A percentile compares a stretch with the other conserved stretches of the same genome.
phyloP scores from a whole-genome alignment of 2,329 filamentous ascomycete genomes.

The Curvularia sp. region DNA sequence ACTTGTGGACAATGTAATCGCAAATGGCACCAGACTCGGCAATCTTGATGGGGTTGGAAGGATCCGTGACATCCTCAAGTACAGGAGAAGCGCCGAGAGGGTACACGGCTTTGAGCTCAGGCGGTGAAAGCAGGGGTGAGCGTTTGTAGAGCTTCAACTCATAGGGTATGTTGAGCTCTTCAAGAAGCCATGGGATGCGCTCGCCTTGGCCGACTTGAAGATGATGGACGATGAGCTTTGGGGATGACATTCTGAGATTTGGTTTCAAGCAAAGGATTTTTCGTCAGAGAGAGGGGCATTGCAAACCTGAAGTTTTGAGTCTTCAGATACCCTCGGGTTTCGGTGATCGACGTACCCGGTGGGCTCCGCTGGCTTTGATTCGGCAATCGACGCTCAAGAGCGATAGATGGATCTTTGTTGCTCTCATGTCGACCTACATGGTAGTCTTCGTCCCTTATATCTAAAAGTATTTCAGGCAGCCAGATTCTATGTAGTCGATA shows the following conservation, averaged over 20 bases:
- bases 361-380: conserved; percentile 17
- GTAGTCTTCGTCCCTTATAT: background rate
- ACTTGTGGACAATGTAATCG: conserved; percentile 67
- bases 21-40: conserved; percentile 67
- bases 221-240: conserved; percentile 47
- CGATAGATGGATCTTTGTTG: background rate
- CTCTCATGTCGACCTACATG: background rate
- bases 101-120: conserved; percentile 38
- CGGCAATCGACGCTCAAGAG: conserved; percentile 1
- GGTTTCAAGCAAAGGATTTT: background rate
- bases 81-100: conserved; percentile 66
- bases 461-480: background rate
- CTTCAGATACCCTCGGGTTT: conserved; percentile 7
- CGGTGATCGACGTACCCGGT: conserved; percentile 20
- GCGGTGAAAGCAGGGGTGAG: conserved; percentile 52
- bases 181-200: conserved; percentile 69
- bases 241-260: conserved; percentile 26
- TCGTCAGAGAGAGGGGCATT: background rate
- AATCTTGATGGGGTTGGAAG: conserved; percentile 59
- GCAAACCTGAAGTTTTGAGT: background rate
- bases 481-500: background rate
- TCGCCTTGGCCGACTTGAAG: conserved; percentile 65
- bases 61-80: conserved; percentile 60
- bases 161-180: conserved; percentile 68
- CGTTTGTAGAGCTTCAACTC: conserved; percentile 57